Evolutionary conservation across 176 grass and related monocot species (phyloP).

Genomic region (Elymus sibiricus): DNA sequence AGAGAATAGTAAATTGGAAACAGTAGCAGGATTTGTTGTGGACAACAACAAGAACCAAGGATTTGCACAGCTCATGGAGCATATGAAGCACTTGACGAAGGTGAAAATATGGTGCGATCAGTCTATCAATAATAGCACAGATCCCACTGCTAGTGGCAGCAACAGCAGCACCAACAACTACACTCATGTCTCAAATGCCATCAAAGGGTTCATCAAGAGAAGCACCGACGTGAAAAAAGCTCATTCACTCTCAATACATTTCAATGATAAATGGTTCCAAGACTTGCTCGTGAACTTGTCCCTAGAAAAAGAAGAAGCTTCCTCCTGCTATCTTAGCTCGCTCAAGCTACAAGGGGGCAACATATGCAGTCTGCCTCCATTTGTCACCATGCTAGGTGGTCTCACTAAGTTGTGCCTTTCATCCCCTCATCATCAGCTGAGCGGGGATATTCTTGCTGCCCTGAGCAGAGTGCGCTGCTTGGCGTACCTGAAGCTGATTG

Average conservation of each 20-base stretch:
- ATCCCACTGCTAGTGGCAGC: background rate
- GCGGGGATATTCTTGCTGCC: background rate
- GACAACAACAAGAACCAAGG: background rate
- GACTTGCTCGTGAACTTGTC: background rate
- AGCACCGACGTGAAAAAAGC: background rate
- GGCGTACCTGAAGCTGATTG: background rate
- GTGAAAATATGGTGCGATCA: background rate
- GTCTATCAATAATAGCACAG: background rate
- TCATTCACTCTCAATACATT: background rate
- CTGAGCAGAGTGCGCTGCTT: background rate
- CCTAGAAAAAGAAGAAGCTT: background rate
- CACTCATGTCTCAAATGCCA: background rate
- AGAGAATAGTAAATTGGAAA: background rate
- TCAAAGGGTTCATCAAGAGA: slow-evolving; percentile 3
- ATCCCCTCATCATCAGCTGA: background rate
- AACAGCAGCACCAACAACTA: background rate
- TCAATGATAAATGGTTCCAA: background rate
- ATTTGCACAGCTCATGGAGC: background rate
- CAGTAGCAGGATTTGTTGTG: background rate
- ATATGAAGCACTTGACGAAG: background rate
- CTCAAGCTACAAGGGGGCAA: slow-evolving; percentile 3
- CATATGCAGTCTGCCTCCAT: background rate
- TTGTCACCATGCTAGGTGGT: background rate
- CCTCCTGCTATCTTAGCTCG: background rate
- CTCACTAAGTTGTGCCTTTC: background rate